phyloP scores from a whole-genome alignment of 2,329 filamentous ascomycete species.

The Clarireedia sp. region DNA sequence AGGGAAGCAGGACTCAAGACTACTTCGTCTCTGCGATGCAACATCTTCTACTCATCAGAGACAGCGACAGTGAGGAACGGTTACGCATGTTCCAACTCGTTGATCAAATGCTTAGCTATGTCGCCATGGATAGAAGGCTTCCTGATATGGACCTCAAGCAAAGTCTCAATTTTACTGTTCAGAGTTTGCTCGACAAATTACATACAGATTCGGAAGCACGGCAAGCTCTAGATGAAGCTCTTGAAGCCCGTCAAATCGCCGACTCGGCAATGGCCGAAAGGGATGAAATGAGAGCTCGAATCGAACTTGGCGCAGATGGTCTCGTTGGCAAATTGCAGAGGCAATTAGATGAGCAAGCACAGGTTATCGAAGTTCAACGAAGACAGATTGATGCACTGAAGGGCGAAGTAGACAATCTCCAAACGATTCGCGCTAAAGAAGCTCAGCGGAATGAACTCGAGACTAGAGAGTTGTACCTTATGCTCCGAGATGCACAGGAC shows the following conservation, averaged over 20 bases:
- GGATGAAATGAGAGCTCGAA: slow-evolving; percentile 83
- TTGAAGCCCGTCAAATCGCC: slow-evolving; percentile 85
- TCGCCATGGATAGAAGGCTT: slow-evolving; percentile 91
- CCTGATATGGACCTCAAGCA: slow-evolving; percentile 98
- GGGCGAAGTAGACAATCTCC: slow-evolving; percentile 78
- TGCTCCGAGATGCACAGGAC: slow-evolving; percentile 95
- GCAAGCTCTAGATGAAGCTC: slow-evolving; percentile 82
- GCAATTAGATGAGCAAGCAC: slow-evolving; percentile 85
- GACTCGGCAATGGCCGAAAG: slow-evolving; percentile 94
- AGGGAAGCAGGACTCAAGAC: slow-evolving; percentile 79
- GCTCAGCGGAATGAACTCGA: slow-evolving; percentile 92
- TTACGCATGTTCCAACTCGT: slow-evolving; percentile 95
- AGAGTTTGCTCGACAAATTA: slow-evolving; percentile 87
- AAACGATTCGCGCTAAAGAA: slow-evolving; percentile 80
- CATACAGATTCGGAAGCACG: slow-evolving; percentile 94
- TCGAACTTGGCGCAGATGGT: slow-evolving; percentile 88
- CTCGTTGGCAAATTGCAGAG: slow-evolving; percentile 87
- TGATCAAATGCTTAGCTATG: slow-evolving; percentile 97
- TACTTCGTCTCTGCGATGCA: slow-evolving; percentile 95
- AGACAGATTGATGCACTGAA: slow-evolving; percentile 84
- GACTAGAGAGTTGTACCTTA: slow-evolving; percentile 92
- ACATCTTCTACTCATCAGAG: slow-evolving; percentile 84
- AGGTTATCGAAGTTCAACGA: slow-evolving; percentile 81
- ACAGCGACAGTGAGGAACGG: slow-evolving; percentile 86
- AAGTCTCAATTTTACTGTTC: slow-evolving; percentile 93